Conservation (phyloP, 345 rosid species). For the Linum tenue region DNA sequence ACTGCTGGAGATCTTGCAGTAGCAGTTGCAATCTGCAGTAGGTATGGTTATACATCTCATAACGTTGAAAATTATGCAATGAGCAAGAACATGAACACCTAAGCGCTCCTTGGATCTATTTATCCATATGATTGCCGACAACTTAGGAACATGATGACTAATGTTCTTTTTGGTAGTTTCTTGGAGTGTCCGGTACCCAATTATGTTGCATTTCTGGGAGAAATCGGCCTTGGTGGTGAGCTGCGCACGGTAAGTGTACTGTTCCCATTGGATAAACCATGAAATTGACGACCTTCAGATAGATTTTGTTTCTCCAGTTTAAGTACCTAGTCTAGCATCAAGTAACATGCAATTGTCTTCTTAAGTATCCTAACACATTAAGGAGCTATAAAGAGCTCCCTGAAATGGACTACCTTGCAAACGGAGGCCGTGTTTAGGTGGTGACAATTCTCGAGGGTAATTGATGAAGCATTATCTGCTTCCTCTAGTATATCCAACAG, state of each 20-base stretch:
- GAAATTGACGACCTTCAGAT: background rate
- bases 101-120: background rate
- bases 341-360: no score
- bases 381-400: no score
- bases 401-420: no score
- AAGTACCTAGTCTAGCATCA: no score
- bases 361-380: no score
- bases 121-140: background rate
- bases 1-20: constrained; percentile 92
- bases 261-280: background rate
- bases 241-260: constrained; percentile 51
- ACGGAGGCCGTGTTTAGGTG: no score
- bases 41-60: constrained; percentile 25
- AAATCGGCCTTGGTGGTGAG: constrained; percentile 83
- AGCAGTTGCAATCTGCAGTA: constrained; percentile 95
- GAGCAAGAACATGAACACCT: background rate
- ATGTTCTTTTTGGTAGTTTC: constrained; percentile 43
- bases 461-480: no score
- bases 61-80: background rate
- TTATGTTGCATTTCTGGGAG: constrained; percentile 75
- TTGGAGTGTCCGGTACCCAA: constrained; percentile 82
- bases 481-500: no score
- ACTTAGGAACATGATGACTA: background rate
- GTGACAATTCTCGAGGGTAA: no score
- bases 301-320: background rate